Evolutionary conservation across 2,329 filamentous ascomycete genomes (phyloP).

Genomic region (Rutstroemia sp.): DNA sequence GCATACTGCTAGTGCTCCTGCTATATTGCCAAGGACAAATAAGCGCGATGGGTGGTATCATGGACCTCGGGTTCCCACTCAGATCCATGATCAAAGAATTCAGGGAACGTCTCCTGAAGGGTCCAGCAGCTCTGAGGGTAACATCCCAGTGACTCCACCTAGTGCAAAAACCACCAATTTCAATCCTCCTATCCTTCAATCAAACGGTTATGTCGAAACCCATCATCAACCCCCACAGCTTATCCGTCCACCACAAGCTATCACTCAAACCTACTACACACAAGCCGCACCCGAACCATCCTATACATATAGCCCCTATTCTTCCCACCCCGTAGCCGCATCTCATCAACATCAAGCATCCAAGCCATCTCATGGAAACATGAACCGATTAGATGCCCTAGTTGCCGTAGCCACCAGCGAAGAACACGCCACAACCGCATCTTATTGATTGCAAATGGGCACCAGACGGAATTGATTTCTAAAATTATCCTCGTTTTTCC

Average conservation of each 20-base stretch:
- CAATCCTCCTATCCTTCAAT: slow-evolving; percentile 44
- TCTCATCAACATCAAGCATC: slow-evolving; percentile 29
- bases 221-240: slow-evolving; percentile 19
- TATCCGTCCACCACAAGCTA: slow-evolving; percentile 14
- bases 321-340: slow-evolving; percentile 27
- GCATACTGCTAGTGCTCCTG: slow-evolving; percentile 53
- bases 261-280: slow-evolving; percentile 17
- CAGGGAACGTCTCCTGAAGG: slow-evolving; percentile 48
- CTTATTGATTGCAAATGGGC: not conserved
- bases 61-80: slow-evolving; percentile 35
- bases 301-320: slow-evolving; percentile 21
- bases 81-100: slow-evolving; percentile 15
- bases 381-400: slow-evolving; percentile 52
- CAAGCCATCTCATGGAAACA: slow-evolving; percentile 35
- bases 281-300: slow-evolving; percentile 11
- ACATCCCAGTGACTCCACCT: slow-evolving; percentile 41
- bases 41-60: slow-evolving; percentile 72
- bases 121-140: slow-evolving; percentile 47
- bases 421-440: slow-evolving; percentile 33
- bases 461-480: no score
- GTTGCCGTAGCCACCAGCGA: slow-evolving; percentile 59
- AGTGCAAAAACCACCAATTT: slow-evolving; percentile 39
- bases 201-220: slow-evolving; percentile 40
- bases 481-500: no score
- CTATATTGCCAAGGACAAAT: slow-evolving; percentile 47